Evolutionary conservation across 2,329 filamentous ascomycete genomes (phyloP), one percentile per base, ranked within the genome.

Genomic region (Ascochyta fabae): DNA sequence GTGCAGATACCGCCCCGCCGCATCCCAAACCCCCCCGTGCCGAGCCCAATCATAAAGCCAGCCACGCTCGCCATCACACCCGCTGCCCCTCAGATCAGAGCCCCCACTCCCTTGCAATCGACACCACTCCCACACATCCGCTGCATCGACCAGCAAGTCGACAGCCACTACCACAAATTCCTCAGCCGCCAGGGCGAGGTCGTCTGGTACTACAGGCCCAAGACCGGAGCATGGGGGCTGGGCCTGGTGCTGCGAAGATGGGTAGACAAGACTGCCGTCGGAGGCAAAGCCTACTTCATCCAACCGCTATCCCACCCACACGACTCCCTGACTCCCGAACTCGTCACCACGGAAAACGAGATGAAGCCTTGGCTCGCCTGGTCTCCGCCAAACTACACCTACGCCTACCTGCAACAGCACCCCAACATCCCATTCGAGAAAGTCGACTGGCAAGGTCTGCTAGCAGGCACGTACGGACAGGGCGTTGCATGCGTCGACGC

Each of bases 351-450:
- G 10, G 76, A 83, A 48, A 65, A 69, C 4, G 68, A 76, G 12
- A 73, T 86, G 34, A 78, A 84, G 34, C 84, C 84, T 0, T 86
- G 83, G 83, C 76, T 86, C 26, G 83, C 84, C 1, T 86, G 83
- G 83, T 83, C 80, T 46, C 79, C 83, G 12, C 84, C 84, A 1
- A 66, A 63, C n/a, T 82, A 80, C 51, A 84, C 81, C 2, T 77
- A 80, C 51, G 60, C 67, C 13, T 71, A 64, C 9, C 68, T 86
- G 3, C 78, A 79, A 46, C 70, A 75, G 16, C 69, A 77, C 19
- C 61, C 69, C 0, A 65, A 75, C 3, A 65, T 79, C 3, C 73
- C 70, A 4, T 86, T 81, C 62, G 79, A 82, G 16, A 76, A 75
- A 46, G 78, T 83, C 4, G 79, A 84, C 56, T 86, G 84, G 83